Base-by-base conservation (phyloP, 2,329 filamentous ascomycete genomes). In the Exserohilum rostratum region DNA sequence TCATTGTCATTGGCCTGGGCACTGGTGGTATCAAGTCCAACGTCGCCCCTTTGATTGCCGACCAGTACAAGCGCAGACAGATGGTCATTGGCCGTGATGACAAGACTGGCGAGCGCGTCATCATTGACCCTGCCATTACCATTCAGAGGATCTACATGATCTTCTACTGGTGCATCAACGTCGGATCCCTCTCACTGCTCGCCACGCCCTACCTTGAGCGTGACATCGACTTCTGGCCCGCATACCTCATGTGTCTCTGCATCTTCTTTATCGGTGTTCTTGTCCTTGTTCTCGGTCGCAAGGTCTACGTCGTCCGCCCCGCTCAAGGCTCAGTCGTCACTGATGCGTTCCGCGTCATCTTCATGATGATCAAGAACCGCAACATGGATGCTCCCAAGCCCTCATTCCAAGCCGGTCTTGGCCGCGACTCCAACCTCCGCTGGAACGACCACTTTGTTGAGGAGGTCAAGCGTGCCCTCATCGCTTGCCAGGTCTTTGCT, bases 1-100 rank as follows among this genome's bases (percentile, higher is more conserved):
- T 90, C 46, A 77, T 90, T 38, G 82, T 91, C 69, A 84, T 91
- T 69, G 88, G 88, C 46, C 76, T 90, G 37, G 90, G 90, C 51
- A 90, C 89, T 3, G 90, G 90, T 63, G 88, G 90, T 71, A 91
- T 93, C 85, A 93, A 93, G 79, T 85, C 88, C 61, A 93, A 93
- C 69, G 89, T 93, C 43, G 77, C 79, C 13, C 79, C 79, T 2
- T 64, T 82, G 22, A 80, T 81, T 57, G 79, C 79, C 38, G 79
- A 82, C 53, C 79, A 82, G 59, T 80, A 80, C 64, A 74, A 71
- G 61, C 65, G 74, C 49, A 67, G 72, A 18, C 69, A 73, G 46
- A 79, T 78, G 75, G 74, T 72, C 30, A 68, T 80, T 58, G 72
- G 71, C 18, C 70, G 65, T 10, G 74, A 78, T 48, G 68, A 70